Percentiles rank a stretch among this genome's conserved stretches.
Evolutionary conservation across 2,329 filamentous ascomycete species (phyloP).

Genomic region (Fusarium agapanthi): DNA sequence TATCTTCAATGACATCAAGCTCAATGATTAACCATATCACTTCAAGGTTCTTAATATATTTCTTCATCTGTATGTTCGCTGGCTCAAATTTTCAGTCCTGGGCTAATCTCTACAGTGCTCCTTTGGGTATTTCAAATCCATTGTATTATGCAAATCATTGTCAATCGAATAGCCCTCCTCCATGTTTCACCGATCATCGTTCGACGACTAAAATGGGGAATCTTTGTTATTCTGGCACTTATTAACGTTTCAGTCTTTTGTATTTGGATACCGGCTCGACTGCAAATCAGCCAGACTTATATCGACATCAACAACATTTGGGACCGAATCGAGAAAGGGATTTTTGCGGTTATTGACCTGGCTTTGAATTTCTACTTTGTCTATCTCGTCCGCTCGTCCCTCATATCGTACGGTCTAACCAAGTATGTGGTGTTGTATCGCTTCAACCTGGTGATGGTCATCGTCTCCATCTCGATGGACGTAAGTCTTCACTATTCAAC

Average conservation of each 20-base stretch:
- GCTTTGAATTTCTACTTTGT: constrained; percentile 58
- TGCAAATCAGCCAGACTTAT: constrained; percentile 51
- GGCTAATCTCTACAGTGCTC: constrained; percentile 39
- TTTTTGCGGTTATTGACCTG: constrained; percentile 57
- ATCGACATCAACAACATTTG: constrained; percentile 56
- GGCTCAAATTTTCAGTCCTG: background rate
- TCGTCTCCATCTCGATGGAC: constrained; percentile 44
- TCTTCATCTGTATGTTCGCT: constrained; percentile 31
- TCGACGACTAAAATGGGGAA: constrained; percentile 53
- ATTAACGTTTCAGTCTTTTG: constrained; percentile 60
- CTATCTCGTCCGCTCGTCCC: constrained; percentile 53
- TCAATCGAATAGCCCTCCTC: constrained; percentile 59
- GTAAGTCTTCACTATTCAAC: constrained; percentile 15
- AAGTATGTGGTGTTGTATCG: constrained; percentile 58
- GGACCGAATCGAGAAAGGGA: constrained; percentile 59
- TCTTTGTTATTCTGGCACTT: constrained; percentile 50
- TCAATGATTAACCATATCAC: constrained; percentile 3
- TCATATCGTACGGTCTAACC: constrained; percentile 57
- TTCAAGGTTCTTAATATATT: constrained; percentile 43
- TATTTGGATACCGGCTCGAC: constrained; percentile 60
- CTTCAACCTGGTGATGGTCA: constrained; percentile 46
- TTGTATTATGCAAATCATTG: constrained; percentile 61
- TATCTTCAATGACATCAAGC: background rate
- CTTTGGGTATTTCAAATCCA: constrained; percentile 50
- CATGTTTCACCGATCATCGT: constrained; percentile 50